Evolutionary conservation across 78 protist genomes (phyloP).

Genomic region (Corallochytrium limacisporum): DNA sequence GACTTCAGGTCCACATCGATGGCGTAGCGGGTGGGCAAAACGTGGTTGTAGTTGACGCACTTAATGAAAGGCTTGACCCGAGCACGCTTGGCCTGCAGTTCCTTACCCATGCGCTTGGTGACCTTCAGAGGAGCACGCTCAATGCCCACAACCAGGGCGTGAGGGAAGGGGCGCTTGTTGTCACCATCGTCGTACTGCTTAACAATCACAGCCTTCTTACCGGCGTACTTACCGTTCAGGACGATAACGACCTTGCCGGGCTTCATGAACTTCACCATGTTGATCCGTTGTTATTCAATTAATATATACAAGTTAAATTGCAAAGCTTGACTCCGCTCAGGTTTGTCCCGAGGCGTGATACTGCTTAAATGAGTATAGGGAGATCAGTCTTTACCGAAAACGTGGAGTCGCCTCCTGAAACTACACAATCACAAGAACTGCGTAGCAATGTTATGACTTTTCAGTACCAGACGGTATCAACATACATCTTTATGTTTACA

Average conservation of each 20-base stretch:
- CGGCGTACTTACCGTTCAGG: conserved; percentile 89
- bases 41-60: conserved; percentile 90
- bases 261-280: conserved; percentile 53
- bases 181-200: conserved; percentile 63
- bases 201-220: conserved; percentile 93
- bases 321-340: no score
- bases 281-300: not conserved
- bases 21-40: conserved; percentile 86
- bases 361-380: no score
- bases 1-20: conserved; percentile 34
- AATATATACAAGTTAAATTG: no score
- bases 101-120: conserved; percentile 62
- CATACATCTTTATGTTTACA: no score
- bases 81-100: conserved; percentile 60
- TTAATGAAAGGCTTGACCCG: conserved; percentile 85
- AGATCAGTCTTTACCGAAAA: no score
- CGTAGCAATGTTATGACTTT: no score
- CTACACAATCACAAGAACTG: no score
- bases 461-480: no score
- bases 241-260: conserved; percentile 89
- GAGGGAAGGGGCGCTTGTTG: conserved; percentile 71
- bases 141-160: conserved; percentile 92
- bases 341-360: no score
- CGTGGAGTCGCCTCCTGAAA: no score
- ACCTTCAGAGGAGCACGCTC: conserved; percentile 74